Base-by-base conservation (phyloP, 2,329 filamentous ascomycete genomes). In the Talaromyces sp. region DNA sequence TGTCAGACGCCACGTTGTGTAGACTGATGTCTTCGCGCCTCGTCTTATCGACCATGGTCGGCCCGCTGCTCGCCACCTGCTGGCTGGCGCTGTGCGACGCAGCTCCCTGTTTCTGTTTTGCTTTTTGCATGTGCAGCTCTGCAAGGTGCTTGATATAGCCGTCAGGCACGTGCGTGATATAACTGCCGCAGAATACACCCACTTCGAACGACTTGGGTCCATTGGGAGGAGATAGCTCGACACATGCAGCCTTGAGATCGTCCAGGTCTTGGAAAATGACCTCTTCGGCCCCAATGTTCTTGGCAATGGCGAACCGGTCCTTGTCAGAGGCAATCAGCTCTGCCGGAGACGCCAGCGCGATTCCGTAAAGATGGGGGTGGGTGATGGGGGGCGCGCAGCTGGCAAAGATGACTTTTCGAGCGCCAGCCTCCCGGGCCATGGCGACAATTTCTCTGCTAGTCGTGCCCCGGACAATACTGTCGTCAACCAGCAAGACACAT, bases 101-200 rank as follows among this genome's bases (percentile, higher is more conserved):
- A 32, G 26, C 21, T 35, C 11, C 32, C 13, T 35, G 50, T 29
- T 57, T 60, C 38, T 51, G 54, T 31, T 56, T 57, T 50, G 17
- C 46, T 55, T 60, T 60, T 32, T 60, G 59, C 2, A 11, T 54
- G 49, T 60, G 59, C 32, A 59, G 46, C 19, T 59, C 51, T 1
- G 58, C 58, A 32, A 62, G 50, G 52, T 91, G 90, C 65, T 90
- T 86, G 67, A 97, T 95, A 77, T 97, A 97, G 41, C 84, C 87
- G 7, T 87, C 83, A 1, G 88, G 84, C 1, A 97, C 89, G 0
- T 86, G 86, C 0, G 93, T 97, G 63, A 90, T 82, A 75, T 97
- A 97, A 64, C 87, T 86, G 52, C 93, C 93, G 70, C 87, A 91
- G 78, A 98, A 97, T 9, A 97, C 93, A 58, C 93, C 93, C 2